Conservation (phyloP, 768 basidiomycete genomes). For the Suillus occidentalis region DNA sequence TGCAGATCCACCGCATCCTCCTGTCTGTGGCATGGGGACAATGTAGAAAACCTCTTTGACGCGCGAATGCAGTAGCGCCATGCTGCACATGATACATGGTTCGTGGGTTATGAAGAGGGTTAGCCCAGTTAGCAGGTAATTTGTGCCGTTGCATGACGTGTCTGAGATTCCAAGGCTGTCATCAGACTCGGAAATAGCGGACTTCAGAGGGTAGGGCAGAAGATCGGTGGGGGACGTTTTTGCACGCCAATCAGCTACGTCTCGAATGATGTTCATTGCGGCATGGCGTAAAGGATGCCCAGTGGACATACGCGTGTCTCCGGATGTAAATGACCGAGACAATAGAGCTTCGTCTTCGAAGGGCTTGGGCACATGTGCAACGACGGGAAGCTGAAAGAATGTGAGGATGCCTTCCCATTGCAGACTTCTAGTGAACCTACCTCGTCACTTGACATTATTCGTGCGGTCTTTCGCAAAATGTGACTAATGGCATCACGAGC, state of each 20-base stretch:
- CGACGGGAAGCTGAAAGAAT: constrained; percentile 64
- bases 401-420: background rate
- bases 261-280: constrained; percentile 70
- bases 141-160: constrained; percentile 55
- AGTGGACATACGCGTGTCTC: constrained; percentile 70
- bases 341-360: constrained; percentile 34
- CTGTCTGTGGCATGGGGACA: constrained; percentile 70
- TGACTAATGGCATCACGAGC: constrained; percentile 64
- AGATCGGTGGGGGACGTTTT: constrained; percentile 11
- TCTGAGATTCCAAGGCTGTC: constrained; percentile 13
- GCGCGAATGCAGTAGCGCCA: constrained; percentile 95
- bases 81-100: constrained; percentile 97
- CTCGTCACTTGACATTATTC: constrained; percentile 54
- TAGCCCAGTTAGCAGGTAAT: constrained; percentile 85
- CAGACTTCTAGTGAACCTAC: constrained; percentile 35
- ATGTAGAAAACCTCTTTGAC: constrained; percentile 84
- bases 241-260: constrained; percentile 58
- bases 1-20: constrained; percentile 79
- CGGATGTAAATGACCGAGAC: constrained; percentile 46
- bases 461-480: constrained; percentile 49
- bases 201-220: background rate
- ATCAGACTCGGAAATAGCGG: background rate
- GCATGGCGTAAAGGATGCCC: constrained; percentile 85
- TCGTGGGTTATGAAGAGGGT: constrained; percentile 92
- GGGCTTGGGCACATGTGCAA: constrained; percentile 64